A percentile compares a stretch with the other conserved stretches of the same genome.
These are phyloP conservation scores for Phytopythium litorale DNA, from an alignment of 352 stramenopile species.

Conservation along the genomic window DNA sequence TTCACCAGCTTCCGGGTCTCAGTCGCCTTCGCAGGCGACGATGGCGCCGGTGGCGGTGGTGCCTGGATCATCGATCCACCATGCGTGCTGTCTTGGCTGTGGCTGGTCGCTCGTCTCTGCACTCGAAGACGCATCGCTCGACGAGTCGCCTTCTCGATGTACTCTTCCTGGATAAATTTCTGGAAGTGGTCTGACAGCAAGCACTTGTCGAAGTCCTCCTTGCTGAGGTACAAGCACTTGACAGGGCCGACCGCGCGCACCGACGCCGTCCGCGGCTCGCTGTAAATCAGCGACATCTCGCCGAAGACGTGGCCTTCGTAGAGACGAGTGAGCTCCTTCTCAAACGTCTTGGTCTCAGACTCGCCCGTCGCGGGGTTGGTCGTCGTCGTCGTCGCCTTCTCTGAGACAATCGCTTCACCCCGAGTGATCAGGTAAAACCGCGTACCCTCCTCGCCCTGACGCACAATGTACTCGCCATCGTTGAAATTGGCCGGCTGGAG, in stretches of 20 bases:
- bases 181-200: conserved; percentile 81
- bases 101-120: conserved; percentile 49
- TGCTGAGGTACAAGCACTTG: conserved; percentile 84
- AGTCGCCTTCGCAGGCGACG: conserved; percentile 55
- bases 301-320: conserved; percentile 89
- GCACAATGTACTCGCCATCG: conserved; percentile 87
- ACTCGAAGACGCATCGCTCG: conserved; percentile 76
- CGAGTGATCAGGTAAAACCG: conserved; percentile 90
- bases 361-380: conserved; percentile 7
- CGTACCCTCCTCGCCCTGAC: conserved; percentile 84
- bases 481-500: conserved; percentile 82
- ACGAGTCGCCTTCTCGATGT: conserved; percentile 82
- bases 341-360: conserved; percentile 37
- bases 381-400: conserved; percentile 38
- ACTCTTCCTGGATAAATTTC: conserved; percentile 81
- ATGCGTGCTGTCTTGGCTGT: conserved; percentile 7
- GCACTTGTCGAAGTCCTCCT: conserved; percentile 87
- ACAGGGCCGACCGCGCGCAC: conserved; percentile 74
- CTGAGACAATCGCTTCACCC: conserved; percentile 77
- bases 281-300: conserved; percentile 88
- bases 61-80: background rate
- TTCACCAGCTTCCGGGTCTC: conserved; percentile 83
- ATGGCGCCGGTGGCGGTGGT: conserved; percentile 32
- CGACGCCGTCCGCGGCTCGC: conserved; percentile 77
- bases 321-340: conserved; percentile 77